Evolutionary conservation across 2,329 filamentous ascomycete species (phyloP), one percentile per base, ranked within the genome.

Genomic region (Pestalotiopsis sp.): DNA sequence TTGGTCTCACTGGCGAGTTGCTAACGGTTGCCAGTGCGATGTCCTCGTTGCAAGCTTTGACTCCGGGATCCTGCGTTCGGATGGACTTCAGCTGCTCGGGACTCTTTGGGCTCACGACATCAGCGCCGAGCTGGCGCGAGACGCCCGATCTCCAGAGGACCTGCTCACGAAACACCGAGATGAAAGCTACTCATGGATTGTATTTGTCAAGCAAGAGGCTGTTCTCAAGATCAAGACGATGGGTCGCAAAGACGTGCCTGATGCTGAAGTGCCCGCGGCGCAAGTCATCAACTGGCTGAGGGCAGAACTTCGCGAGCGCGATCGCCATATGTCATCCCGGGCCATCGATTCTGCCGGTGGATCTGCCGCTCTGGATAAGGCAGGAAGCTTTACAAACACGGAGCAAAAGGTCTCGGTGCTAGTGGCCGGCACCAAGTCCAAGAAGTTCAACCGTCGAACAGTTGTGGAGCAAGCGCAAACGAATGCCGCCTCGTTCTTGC

Each of bases 31-130:
- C 27, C 74, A 93, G 85, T 97, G 95, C 76, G 95, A 98, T 78
- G 93, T 96, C 14, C 88, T 98, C 3, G 91, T 99, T 49, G 93
- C 94, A 12, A 95, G 94, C 74, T 97, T 97, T 74, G 94, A 97
- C 75, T 83, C 91, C 0, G 87, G 89, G 3, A 87, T 94, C 3
- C 87, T 98, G 13, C 90, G 93, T 52, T 92, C 91, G 0, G 87
- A 88, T 0, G 95, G 94, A 1, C 84, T 97, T 27, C 91, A 93
- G 72, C 85, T 98, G 57, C 83, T 98, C 9, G 90, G 92, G 68
- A 88, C 88, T 31, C 86, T 99, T 3, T 98, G 96, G 91, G 85
- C 89, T 1, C 89, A 94, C 75, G 92, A 93, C 68, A 93, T 98
- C 77, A 95, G 91, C 70, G 94, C 95, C 4, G 96, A 99, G 81